phyloP scores from a whole-genome alignment of 148 eudicot species.

The Nepenthes gracilis region DNA sequence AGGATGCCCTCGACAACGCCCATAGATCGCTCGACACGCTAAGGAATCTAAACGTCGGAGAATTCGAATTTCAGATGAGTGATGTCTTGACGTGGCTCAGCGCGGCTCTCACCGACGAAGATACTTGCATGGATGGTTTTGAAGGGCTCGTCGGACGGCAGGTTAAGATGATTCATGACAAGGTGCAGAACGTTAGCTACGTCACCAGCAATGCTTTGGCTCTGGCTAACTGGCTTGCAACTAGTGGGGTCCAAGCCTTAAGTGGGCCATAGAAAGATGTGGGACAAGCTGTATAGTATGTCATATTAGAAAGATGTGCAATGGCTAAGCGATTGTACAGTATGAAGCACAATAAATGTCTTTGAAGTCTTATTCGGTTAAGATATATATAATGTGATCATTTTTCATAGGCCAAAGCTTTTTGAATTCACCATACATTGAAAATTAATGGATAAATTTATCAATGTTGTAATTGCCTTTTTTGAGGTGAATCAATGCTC shows the following conservation, averaged over 20 bases:
- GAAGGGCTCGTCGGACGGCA: slow-evolving; percentile 11
- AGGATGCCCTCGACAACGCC: slow-evolving; percentile 40
- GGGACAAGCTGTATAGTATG: no score
- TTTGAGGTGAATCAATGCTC: no score
- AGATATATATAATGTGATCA: no score
- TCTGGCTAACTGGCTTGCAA: slow-evolving; percentile 38
- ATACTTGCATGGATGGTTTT: slow-evolving; percentile 71
- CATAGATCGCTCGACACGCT: slow-evolving; percentile 35
- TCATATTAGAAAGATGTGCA: no score
- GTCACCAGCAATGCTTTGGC: slow-evolving; percentile 80
- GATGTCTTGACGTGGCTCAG: slow-evolving; percentile 69
- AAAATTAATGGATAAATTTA: no score
- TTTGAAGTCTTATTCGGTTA: no score
- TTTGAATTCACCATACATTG: no score
- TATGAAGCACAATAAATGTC: no score
- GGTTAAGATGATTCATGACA: slow-evolving; percentile 15
- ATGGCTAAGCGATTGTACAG: no score
- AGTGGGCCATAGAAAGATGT: not conserved
- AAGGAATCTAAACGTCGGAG: slow-evolving; percentile 24
- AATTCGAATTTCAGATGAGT: slow-evolving; percentile 28
- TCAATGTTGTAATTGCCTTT: no score
- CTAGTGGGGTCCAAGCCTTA: not conserved
- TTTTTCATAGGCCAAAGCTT: no score
- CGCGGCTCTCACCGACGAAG: slow-evolving; percentile 56
- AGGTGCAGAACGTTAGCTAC: slow-evolving; percentile 26